Base-by-base conservation (phyloP, 148 eudicot species). In the Arctostaphylos glauca region DNA sequence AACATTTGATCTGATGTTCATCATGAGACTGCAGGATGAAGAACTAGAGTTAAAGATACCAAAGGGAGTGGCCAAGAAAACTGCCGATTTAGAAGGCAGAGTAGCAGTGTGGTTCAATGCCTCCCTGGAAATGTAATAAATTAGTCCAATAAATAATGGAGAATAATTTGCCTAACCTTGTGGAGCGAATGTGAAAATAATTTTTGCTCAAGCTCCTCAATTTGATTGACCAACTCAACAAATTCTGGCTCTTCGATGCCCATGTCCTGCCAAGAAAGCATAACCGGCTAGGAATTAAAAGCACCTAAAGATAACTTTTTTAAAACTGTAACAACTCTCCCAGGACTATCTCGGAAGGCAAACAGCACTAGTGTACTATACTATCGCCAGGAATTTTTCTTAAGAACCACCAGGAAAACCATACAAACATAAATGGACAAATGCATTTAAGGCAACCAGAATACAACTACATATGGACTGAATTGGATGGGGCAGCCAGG, bases 201-300 rank as follows among this genome's bases (percentile, higher is more conserved):
- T 81, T 93, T 90, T 81, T 90, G 86, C 83, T 94, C 99, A 85
- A 96, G 94, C 73, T 89, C 93, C 82, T 94, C 99, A 64, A 92
- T 94, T 83, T 92, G 96, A 85, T 89, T 88, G 72, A 95, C 90
- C 89, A 96, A 84, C 80, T 94, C 94, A 82, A 93, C 93, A 72
- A 93, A 84, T 86, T 93, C 98, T 81, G 93, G 90, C 70, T 96
- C 99, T 79, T 93, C 93, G 84, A 96, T 90, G 76, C 93, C 92
- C 99, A 96, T 96, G 86, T 96, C 99, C 99, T 96, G 91, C 81
- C 80, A 86, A 83, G 67, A 48, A 80, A 44, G 46, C 38, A 79
- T 9, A 78, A 72, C n/a, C 4, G n/a, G 13, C 6, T 52, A 64
- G 16, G 15, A 62, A 53, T 31, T 31, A 47, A 70, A 0, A 44